Evolutionary conservation across 164 flowering plant species (phyloP).

Genomic region (Vitis rotundifolia): DNA sequence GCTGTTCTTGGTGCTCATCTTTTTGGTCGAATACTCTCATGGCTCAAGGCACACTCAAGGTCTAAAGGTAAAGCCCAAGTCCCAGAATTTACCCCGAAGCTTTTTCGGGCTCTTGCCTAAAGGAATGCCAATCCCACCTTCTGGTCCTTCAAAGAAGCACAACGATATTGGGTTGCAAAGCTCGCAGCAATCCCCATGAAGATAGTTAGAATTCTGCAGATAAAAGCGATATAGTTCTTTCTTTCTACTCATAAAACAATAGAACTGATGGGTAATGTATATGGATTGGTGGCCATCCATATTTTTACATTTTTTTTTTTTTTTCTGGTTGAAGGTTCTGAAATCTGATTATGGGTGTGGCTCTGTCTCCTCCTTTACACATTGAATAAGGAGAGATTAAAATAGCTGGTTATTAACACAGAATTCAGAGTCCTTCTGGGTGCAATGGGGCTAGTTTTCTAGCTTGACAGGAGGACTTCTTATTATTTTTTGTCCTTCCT

Average conservation of each 20-base stretch:
- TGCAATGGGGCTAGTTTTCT: no score
- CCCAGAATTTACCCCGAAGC: constrained; percentile 2
- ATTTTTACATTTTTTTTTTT: background rate
- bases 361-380: no score
- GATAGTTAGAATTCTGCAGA: background rate
- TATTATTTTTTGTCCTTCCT: no score
- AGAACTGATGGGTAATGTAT: background rate
- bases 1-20: constrained; percentile 6
- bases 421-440: no score
- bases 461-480: no score
- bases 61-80: constrained; percentile 20
- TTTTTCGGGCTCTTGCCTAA: constrained; percentile 35
- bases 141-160: constrained; percentile 44
- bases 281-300: background rate
- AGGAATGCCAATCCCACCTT: constrained; percentile 38
- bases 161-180: constrained; percentile 32
- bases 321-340: no score
- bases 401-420: no score
- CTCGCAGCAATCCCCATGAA: constrained; percentile 16
- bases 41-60: constrained; percentile 23
- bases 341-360: no score
- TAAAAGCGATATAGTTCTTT: background rate
- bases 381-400: no score
- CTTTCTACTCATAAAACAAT: background rate
- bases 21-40: constrained; percentile 10